Base-by-base conservation (phyloP, 805 yeast genomes). In the Pichia gijzeniarum region DNA sequence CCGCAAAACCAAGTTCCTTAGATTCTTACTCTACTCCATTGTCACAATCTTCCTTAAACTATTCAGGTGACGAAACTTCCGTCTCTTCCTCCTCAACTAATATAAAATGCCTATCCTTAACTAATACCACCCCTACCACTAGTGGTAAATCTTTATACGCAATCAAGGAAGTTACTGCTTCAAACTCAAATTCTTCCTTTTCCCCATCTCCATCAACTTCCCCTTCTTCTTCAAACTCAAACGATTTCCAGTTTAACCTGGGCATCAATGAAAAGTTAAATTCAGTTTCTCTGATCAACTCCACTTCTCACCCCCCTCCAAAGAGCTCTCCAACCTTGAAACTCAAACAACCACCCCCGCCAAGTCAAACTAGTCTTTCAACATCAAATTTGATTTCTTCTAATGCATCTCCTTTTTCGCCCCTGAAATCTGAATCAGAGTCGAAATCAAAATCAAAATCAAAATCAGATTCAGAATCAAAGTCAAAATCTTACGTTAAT, bases 271-370 rank as follows among this genome's bases (percentile, higher is more conserved):
- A 39, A 49, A 3, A 50, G 55, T 33, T 56, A 54, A 35, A 49
- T 43, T 10, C 18, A 21, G 13, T 2, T 35, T 13, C 28, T 21
- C 6, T 5, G n/a, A 12, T 18, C 18, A 17, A 19, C 28, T 25
- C 34, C 38, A 58, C 35, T 54, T 13, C n/a, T 16, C 4, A 14
- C 6, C 5, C 55, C 41, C 64, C 65, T 13, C 58, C 62, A 32
- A 50, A 51, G 35, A 74, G 70, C 49, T 54, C 60, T 28, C 63
- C 61, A 3, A 60, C 54, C 51, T 66, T 28, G 25, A 43, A 39
- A 18, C 19, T 22, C n/a, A 34, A 50, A 5, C 52, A 38, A 4
- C 31, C 38, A 18, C 41, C 43, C 33, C 36, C 40, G 35, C 19
- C 35, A 18, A 5, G n/a, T 10, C 28, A 32, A 14, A 17, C 12